These are phyloP conservation scores for Diospyros lotus DNA, from an alignment of 148 eudicot species.

Conservation along the genomic window DNA sequence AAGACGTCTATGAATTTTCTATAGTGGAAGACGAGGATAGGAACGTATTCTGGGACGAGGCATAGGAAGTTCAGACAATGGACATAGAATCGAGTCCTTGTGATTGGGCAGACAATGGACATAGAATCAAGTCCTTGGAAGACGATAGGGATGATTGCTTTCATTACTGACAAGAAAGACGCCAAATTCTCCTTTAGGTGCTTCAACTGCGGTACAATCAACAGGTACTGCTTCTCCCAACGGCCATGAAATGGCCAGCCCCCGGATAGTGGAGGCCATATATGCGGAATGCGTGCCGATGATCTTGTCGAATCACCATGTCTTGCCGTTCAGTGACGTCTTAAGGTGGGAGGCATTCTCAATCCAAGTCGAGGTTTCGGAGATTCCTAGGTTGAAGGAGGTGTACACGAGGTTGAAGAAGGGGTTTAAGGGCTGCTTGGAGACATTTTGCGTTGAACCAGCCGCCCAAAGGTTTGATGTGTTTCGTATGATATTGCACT, in stretches of 20 bases:
- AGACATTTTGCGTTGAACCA: slow-evolving; percentile 61
- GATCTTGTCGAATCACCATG: slow-evolving; percentile 54
- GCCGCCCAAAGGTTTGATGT: slow-evolving; percentile 71
- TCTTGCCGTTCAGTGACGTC: slow-evolving; percentile 87
- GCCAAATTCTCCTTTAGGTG: too few species aligned
- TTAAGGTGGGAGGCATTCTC: slow-evolving; percentile 87
- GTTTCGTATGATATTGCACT: slow-evolving; percentile 91
- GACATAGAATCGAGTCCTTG: too few species aligned
- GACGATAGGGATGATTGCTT: too few species aligned
- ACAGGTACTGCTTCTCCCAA: slow-evolving; percentile 63
- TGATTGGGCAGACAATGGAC: too few species aligned
- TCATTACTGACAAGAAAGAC: too few species aligned
- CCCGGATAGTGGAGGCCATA: slow-evolving; percentile 82
- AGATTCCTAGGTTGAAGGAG: slow-evolving; percentile 65
- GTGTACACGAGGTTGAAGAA: slow-evolving; percentile 49
- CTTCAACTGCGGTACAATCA: too few species aligned
- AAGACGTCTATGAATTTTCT: too few species aligned
- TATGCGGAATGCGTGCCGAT: slow-evolving; percentile 90
- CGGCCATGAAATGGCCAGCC: slow-evolving; percentile 94
- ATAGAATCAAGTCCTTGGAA: too few species aligned
- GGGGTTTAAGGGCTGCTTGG: slow-evolving; percentile 69
- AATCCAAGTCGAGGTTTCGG: slow-evolving; percentile 44
- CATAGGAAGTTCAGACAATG: too few species aligned
- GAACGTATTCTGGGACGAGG: too few species aligned
- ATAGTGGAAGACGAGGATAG: too few species aligned